Evolutionary conservation across 768 basidiomycete genomes (phyloP).

Genomic region (Tylopilus intermedius): DNA sequence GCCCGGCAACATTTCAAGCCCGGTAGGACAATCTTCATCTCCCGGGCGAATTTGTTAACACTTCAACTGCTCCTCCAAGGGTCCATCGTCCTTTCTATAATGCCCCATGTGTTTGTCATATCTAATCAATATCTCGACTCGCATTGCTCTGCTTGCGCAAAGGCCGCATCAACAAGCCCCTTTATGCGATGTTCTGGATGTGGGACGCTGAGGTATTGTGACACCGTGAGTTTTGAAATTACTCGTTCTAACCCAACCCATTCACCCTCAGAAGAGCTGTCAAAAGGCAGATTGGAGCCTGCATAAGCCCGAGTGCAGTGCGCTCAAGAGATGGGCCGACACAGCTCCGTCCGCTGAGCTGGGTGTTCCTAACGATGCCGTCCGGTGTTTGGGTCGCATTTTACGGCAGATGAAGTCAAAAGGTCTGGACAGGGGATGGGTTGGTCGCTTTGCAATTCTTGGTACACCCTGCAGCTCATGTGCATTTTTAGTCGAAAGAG

Average conservation of each 20-base stretch:
- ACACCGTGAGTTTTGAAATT: slow-evolving; percentile 43
- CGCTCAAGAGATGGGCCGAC: slow-evolving; percentile 55
- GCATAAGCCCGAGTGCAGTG: slow-evolving; percentile 77
- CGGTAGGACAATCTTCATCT: slow-evolving; percentile 29
- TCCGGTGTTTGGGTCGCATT: slow-evolving; percentile 74
- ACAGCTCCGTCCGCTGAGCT: slow-evolving; percentile 44
- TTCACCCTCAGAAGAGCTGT: slow-evolving; percentile 43
- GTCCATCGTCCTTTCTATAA: slow-evolving; percentile 47
- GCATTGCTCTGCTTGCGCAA: slow-evolving; percentile 69
- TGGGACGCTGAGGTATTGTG: slow-evolving; percentile 69
- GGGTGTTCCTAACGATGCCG: slow-evolving; percentile 66
- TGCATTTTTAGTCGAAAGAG: slow-evolving; percentile 47
- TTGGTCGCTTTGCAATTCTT: slow-evolving; percentile 29
- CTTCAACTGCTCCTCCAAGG: slow-evolving; percentile 39
- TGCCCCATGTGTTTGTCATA: slow-evolving; percentile 60
- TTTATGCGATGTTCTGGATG: slow-evolving; percentile 76
- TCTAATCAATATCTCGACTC: slow-evolving; percentile 56
- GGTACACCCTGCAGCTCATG: background rate
- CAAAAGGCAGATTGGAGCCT: slow-evolving; percentile 68
- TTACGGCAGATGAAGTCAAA: slow-evolving; percentile 59
- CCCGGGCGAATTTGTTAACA: background rate
- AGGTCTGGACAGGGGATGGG: slow-evolving; percentile 54
- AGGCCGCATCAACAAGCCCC: slow-evolving; percentile 30
- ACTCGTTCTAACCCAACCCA: background rate
- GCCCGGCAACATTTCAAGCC: slow-evolving; percentile 31